Evolutionary conservation across 495 filamentous ascomycete genomes (phyloP), one percentile per base, ranked within the genome.

Genomic region (Acidomyces sp.): DNA sequence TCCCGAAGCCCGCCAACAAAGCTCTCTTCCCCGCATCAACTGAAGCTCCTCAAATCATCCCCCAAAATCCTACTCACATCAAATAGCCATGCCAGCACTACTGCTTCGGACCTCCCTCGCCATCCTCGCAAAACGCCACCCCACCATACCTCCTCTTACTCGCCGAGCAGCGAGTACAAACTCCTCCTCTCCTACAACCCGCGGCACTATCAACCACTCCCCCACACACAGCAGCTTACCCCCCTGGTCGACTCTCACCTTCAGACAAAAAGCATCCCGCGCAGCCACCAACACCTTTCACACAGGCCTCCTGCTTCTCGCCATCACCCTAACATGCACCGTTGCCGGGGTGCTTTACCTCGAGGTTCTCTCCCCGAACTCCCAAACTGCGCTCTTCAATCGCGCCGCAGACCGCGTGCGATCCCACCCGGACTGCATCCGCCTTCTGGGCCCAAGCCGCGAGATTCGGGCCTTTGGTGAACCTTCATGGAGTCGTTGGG

Each of bases 211-310:
- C n/a, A n/a, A n/a, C n/a, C n/a, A n/a, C n/a, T n/a, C n/a, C n/a
- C n/a, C n/a, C n/a, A n/a, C n/a, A n/a, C n/a, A n/a, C n/a, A n/a
- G n/a, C n/a, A n/a, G n/a, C n/a, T n/a, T n/a, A n/a, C n/a, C n/a
- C n/a, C n/a, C n/a, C n/a, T 96, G 90, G 90, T 61, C 64, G 0
- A 68, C 87, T 20, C 69, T 97, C 23, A 82, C 74, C 10, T 57
- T 62, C 0, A 55, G 65, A 34, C 87, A 95, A 59, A 96, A 95
- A 56, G 76, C 77, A 5, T 78, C 77, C 36, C 75, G 92, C 29
- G 81, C 88, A 18, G 84, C 85, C 9, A 87, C 93, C 57, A 90
- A 95, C 51, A 77, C 80, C 10, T 77, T 90, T 60, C 96, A 93
- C 64, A 74, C 93, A 22, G 66, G 77, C 41, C 59, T 93, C 26